Base-by-base conservation (phyloP, 179 eudicot species). In the Carnegiea gigantea region DNA sequence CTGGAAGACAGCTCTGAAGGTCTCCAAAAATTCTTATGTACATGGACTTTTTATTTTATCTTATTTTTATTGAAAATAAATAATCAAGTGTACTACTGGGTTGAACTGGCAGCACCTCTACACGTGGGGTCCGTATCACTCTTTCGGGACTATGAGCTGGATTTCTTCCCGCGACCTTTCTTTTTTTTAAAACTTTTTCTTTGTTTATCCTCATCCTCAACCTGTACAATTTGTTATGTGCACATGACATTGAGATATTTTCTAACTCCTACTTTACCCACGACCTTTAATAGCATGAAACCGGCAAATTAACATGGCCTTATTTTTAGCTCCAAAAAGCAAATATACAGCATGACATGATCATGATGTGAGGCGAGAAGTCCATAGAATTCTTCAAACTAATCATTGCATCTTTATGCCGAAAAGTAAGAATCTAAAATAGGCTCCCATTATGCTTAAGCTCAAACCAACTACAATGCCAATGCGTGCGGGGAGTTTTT, bases 101-200 rank as follows among this genome's bases (percentile, higher is more conserved):
- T 54, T 82, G 85, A 82, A 78, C 82, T 83, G 85, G 85, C 82
- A 83, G 82, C 82, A 78, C 85, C 79, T 49, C 70, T 73, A 70
- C 82, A 83, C 82, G 85, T 83, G 85, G 68, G 85, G 85, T 83
- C 85, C 79, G 85, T 79, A 79, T 83, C 78, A 74, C 21, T 79
- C 59, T 40, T 73, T 65, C 70, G 74, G 24, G 64, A 77, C 72
- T 54, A 57, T 83, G 81, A 83, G 85, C 85, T 83, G 85, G 75
- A 64, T 78, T 70, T 83, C 57, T 30, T 78, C 46, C 70, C 73
- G 59, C 51, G 36, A 10, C 28, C 73, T 53, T 49, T 18, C 17
- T 17, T 53, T 33, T 11, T 23, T 17, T 24, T n/a, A n/a, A n/a
- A n/a, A n/a, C n/a, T n/a, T n/a, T n/a, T n/a, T n/a, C 10, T 48